Conservation (phyloP, 768 basidiomycete species). For the Leccinum pellstonianum region DNA sequence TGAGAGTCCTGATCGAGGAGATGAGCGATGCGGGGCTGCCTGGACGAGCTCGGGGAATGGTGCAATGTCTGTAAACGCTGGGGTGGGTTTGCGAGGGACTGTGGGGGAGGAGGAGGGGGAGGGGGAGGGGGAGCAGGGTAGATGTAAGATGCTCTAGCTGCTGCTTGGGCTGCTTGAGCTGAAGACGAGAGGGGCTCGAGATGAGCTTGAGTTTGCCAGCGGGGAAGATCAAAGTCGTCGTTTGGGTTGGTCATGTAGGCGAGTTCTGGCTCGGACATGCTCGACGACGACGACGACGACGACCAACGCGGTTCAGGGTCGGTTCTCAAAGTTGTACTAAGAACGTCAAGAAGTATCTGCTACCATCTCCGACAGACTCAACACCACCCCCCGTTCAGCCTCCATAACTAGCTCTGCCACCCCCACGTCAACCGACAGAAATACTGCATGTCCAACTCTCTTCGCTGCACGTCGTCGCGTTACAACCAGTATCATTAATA, state of each 20-base stretch:
- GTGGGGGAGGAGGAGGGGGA: slow-evolving; percentile 40
- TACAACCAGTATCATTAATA: neutral
- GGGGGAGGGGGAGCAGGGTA: slow-evolving; percentile 40
- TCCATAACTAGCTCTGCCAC: slow-evolving; percentile 49
- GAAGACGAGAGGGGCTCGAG: slow-evolving; percentile 54
- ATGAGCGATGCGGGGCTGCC: slow-evolving; percentile 65
- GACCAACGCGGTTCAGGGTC: slow-evolving; percentile 29
- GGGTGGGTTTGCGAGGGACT: slow-evolving; percentile 37
- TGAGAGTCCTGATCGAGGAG: slow-evolving; percentile 60
- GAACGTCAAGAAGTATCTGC: neutral
- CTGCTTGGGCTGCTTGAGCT: slow-evolving; percentile 55
- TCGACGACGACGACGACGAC: slow-evolving; percentile 14
- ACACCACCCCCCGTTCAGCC: slow-evolving; percentile 62
- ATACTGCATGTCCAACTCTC: slow-evolving; percentile 65
- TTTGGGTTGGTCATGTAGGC: slow-evolving; percentile 73
- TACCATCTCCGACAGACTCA: slow-evolving; percentile 12
- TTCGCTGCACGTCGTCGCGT: slow-evolving; percentile 43
- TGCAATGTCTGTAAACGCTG: slow-evolving; percentile 17
- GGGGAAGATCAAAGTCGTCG: slow-evolving; percentile 76
- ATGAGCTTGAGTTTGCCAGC: slow-evolving; percentile 49
- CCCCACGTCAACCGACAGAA: slow-evolving; percentile 66
- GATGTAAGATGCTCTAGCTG: slow-evolving; percentile 52
- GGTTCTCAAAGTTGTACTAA: slow-evolving; percentile 16
- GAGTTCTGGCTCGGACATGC: slow-evolving; percentile 75
- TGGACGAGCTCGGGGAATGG: slow-evolving; percentile 38